Evolutionary conservation across 2,329 filamentous ascomycete species (phyloP), one percentile per base, ranked within the genome.

Genomic region (Exophiala viscosa): DNA sequence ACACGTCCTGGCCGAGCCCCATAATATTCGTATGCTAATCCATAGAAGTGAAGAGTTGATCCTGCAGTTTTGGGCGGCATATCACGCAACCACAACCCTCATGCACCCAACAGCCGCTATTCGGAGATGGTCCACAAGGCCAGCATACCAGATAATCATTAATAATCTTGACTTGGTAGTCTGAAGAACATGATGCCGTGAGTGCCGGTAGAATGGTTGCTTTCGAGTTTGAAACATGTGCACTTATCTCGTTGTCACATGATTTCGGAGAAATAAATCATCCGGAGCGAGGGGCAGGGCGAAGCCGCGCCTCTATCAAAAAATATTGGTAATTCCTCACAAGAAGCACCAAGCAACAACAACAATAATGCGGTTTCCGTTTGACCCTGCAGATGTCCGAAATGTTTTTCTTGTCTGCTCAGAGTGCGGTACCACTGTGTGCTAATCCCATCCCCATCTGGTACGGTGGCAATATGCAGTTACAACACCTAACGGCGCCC

Each of bases 101-200:
- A 4, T 28, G 23, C 23, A 28, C 23, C 23, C 23, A 7, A 28
- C 23, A 28, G 23, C 2, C 3, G 23, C 23, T 7, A 5, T 28
- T 7, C 45, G 40, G 40, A 13, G 15, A 51, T 38, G 23, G 20
- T 18, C 31, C 8, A 45, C 41, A 34, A 45, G 48, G 34, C 41
- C 45, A 45, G 35, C 20, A 23, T 28, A 23, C 28, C 34, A 13
- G n/a, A 28, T 40, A 33, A 35, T 15, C 48, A 51, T 51, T 51
- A 45, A 32, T 45, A 52, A 52, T 52, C 23, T 36, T 42, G 20
- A 36, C 3, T 36, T 36, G 3, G 8, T 28, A 28, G 23, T 28
- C 23, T 15, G 13, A 39, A 45, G 28, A 39, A 34, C 14, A 17
- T 20, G 48, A 28, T 28, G 23, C 23, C 48, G 40, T 33, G 28